Conservation (phyloP, 2,329 filamentous ascomycete genomes). For the Penicillium sp. region DNA sequence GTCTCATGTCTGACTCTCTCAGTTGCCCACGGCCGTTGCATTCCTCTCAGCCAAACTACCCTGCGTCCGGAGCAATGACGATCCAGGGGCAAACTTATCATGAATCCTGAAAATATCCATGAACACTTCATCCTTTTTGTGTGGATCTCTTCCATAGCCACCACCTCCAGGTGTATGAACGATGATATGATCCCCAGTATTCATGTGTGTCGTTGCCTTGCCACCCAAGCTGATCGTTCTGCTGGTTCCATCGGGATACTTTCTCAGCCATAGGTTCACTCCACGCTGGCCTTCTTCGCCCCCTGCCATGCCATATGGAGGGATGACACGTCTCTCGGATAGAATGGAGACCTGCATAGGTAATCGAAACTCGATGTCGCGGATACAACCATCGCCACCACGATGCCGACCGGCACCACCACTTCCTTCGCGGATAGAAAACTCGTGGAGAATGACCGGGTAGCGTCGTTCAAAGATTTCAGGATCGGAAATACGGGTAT, state of each 20-base stretch:
- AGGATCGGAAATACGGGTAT: constrained; percentile 76
- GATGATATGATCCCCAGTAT: background rate
- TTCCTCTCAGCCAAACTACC: background rate
- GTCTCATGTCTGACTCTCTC: background rate
- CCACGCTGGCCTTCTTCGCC: constrained; percentile 62
- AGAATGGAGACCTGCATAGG: constrained; percentile 74
- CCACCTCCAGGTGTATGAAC: background rate
- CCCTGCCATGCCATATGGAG: constrained; percentile 75
- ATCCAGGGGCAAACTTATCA: background rate
- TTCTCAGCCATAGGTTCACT: background rate
- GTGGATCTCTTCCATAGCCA: background rate
- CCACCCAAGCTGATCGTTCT: background rate
- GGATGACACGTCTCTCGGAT: constrained; percentile 68
- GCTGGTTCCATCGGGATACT: background rate
- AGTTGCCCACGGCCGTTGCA: background rate
- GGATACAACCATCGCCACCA: constrained; percentile 71
- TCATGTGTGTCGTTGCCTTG: background rate
- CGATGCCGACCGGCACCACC: constrained; percentile 64
- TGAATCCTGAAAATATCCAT: background rate
- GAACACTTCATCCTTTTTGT: background rate
- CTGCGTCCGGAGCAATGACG: background rate
- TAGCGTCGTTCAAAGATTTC: constrained; percentile 76
- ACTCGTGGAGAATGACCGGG: constrained; percentile 69
- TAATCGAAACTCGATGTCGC: constrained; percentile 78
- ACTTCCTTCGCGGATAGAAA: constrained; percentile 62